Evolutionary conservation across 1,284 basidiomycete genomes (phyloP), one percentile per base, ranked within the genome.

Genomic region (Trametes sp.): DNA sequence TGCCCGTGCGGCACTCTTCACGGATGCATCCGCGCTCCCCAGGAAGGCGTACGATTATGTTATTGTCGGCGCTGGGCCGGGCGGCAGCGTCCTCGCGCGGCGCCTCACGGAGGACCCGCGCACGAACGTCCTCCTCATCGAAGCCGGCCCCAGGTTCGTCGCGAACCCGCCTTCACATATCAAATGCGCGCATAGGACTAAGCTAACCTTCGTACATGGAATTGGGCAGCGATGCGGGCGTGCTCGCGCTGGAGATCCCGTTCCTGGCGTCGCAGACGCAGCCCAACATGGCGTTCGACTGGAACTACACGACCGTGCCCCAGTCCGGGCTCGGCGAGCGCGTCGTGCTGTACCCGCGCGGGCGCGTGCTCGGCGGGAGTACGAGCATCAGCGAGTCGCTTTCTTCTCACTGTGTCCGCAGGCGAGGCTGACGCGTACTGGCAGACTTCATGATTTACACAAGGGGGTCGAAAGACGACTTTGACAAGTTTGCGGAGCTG

Each of bases 361-460:
- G 80, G 2, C 68, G 72, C 52, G 68, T 79, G 0, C 70, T 81
- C 3, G 80, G 80, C 11, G 80, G 80, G 5, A 72, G 70, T 23
- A 77, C 74, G 16, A 71, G 73, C n/a, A 72, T 77, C 51, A 80
- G 79, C 79, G 51, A 68, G 76, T 71, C 16, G 6, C 29, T 19
- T 9, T 19, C 10, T 16, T 16, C 5, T 7, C 16, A 10, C 4
- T 2, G 24, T 2, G 6, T 23, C 31, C 19, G 21, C 21, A 7
- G 16, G 2, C n/a, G 38, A 7, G 38, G n/a, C 42, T 45, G 19
- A 26, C 14, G 24, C 13, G 77, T n/a, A 21, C 24, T 36, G 28
- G 16, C 45, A 82, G 81, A 82, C 64, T 74, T 69, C 23, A 75
- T 82, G 77, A 72, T 74, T 1, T 82, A 79, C 65, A 77, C 75